Base-by-base conservation (phyloP, 192 early-diverging fungal genomes). In the Gamsiella multidivaricata region DNA sequence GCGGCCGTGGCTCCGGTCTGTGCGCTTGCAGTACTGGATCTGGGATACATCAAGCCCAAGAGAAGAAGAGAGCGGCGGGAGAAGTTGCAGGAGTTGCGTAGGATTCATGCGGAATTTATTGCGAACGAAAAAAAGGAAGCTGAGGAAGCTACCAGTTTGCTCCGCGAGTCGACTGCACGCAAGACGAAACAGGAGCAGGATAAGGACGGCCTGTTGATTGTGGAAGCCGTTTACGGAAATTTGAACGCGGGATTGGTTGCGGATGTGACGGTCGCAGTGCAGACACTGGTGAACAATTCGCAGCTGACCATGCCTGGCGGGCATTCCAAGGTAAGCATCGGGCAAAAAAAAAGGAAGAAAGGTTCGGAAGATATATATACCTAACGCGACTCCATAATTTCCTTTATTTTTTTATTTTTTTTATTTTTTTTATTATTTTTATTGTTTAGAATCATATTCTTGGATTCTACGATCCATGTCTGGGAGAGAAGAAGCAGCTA, bases 381-480 rank as follows among this genome's bases (percentile, higher is more conserved):
- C 37, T 39, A 39, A 39, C 37, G 12, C 12, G 5, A 12, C 37
- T 39, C 31, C n/a, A n/a, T n/a, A n/a, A 52, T 39, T 61, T 39
- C 54, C 71, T 29, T 45, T 52, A 11, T 37, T 52, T 20, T 31
- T 74, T 70, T 64, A 46, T 46, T 18, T 15, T 3, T 31, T 54
- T 46, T 46, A 53, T 37, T 63, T 34, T 53, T 73, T 39, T 42
- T 41, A 14, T 34, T 57, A n/a, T 25, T 34, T 69, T 66, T 60
- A 43, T 43, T 11, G 1, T 3, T 18, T 53, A 93, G 91, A 84
- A 89, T 32, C 91, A 92, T 65, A 82, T 99, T 57, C 86, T 95
- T 34, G 97, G 97, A 3, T 99, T 99, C 81, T 97, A 95, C 65
- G 96, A 99, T 79, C 96, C 97, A 22, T 95, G 95, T 59, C 88